Base-by-base conservation (phyloP, 371 early-diverging fungal species). In the Mucor irregularis region DNA sequence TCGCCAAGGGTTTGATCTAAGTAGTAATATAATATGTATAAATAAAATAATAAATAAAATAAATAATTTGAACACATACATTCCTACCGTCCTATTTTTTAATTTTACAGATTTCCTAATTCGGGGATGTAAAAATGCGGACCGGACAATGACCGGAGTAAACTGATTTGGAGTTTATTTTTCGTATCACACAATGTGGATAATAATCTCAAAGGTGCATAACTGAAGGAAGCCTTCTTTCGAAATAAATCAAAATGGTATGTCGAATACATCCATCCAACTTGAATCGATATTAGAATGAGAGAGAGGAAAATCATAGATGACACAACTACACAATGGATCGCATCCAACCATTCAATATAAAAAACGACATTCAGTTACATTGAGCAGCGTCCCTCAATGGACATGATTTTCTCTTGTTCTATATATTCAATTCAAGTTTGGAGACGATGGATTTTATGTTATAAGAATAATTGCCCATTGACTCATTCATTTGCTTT, bases 1-100 rank as follows among this genome's bases (percentile, higher is more conserved):
- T 87, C 49, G 87, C 88, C 64, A 89, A 88, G 78, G 91, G 90
- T 5, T 74, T 88, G 37, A 64, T 87, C 25, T 78, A 76, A 62
- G 50, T 49, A 31, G 4, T 43, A 22, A 33, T 33, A 26, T 2
- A 25, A 25, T 25, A 43, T 10, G 1, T 35, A 14, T 35, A 22
- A 35, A 49, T 24, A 49, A 25, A 35, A 49, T 14, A 40, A 50
- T 25, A 37, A 50, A 6, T 25, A 38, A 25, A 16, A 7, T 38
- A n/a, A n/a, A n/a, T n/a, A n/a, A n/a, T n/a, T n/a, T n/a, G n/a
- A n/a, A n/a, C n/a, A n/a, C n/a, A n/a, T n/a, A n/a, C n/a, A n/a
- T n/a, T n/a, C n/a, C n/a, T n/a, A n/a, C n/a, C n/a, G 33, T 50
- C 9, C 26, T 47, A 8, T 26, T 25, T 26, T 49, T 37, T 38